Evolutionary conservation across 768 basidiomycete species (phyloP).

Genomic region (Kwoniella shandongensis): DNA sequence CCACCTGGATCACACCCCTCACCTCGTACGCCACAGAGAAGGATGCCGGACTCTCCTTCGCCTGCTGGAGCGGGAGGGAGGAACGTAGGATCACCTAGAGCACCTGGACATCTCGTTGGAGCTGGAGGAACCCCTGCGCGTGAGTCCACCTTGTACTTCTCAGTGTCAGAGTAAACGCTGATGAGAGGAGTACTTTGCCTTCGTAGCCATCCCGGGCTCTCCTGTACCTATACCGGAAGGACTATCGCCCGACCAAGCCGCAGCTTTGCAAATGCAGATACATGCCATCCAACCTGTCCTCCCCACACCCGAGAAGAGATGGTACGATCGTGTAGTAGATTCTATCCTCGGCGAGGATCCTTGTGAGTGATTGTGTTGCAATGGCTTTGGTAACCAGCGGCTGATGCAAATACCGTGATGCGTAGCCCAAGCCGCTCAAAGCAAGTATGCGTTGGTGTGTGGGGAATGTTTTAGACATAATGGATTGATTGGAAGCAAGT

Average conservation of each 20-base stretch:
- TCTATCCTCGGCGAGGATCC: slow-evolving; percentile 49
- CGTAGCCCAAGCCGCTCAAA: slow-evolving; percentile 48
- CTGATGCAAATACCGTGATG: not conserved
- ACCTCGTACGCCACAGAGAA: slow-evolving; percentile 20
- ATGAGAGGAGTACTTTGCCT: not conserved
- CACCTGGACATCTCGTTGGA: slow-evolving; percentile 46
- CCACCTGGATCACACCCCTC: not conserved
- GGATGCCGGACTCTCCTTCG: slow-evolving; percentile 20
- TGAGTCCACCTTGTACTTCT: slow-evolving; percentile 17
- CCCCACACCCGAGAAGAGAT: slow-evolving; percentile 51
- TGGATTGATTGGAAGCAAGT: slow-evolving; percentile 50
- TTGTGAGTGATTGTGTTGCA: slow-evolving; percentile 30
- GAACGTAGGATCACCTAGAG: slow-evolving; percentile 39
- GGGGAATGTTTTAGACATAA: slow-evolving; percentile 53
- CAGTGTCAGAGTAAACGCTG: not conserved
- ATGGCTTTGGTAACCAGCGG: not conserved
- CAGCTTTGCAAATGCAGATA: slow-evolving; percentile 42
- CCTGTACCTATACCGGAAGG: slow-evolving; percentile 33
- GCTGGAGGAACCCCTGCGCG: slow-evolving; percentile 45
- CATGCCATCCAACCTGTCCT: slow-evolving; percentile 47
- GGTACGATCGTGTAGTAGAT: slow-evolving; percentile 51
- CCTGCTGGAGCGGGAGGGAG: slow-evolving; percentile 7
- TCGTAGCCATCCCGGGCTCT: slow-evolving; percentile 1
- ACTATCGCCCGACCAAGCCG: slow-evolving; percentile 46
- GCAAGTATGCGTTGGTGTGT: slow-evolving; percentile 52